Evolutionary conservation across 78 protist species (phyloP), one percentile per base, ranked within the genome.

Genomic region (Mantamonas sphyraenae): DNA sequence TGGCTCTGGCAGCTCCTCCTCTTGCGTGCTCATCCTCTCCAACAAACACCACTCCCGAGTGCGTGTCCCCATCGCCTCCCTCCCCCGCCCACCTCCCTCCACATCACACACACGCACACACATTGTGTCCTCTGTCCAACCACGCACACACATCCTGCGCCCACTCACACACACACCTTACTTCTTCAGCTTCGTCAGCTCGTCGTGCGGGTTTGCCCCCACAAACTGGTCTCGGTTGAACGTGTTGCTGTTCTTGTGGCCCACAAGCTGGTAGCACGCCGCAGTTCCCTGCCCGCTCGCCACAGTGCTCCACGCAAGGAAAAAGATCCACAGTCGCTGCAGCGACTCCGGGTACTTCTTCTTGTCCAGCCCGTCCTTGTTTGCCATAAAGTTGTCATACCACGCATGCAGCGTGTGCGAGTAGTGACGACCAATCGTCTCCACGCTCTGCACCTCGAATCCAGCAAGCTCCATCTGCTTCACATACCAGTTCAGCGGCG

Each of bases 401-500:
- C 82, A 77, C 28, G 19, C 20, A n/a, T 68, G 19, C n/a, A 77
- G 4, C 40, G 82, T 77, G 71, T 31, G 64, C 61, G 51, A 33
- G 76, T 77, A 77, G 60, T 77, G 82, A 9, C 60, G 39, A 30
- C 82, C 82, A 24, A 71, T 50, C 30, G 68, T 77, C 47, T 77
- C 71, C 33, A 76, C 81, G 24, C 51, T 37, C 40, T 70, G 76
- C 30, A 77, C 76, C 60, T 77, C 77, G 63, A 77, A 77, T 37
- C 82, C 82, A 5, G 82, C 82, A 14, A 0, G 2, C 71, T 77
- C 82, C 19, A 40, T 5, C 71, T 77, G 60, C 40, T 47, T 0
- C 4, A 69, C 38, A 64, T 61, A 63, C 78, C 71, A 71, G 65
- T 63, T 9, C 26, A 77, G 73, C n/a, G 82, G 82, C 17, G 64